Base-by-base conservation (phyloP, 768 basidiomycete species). In the Boletus sp. region DNA sequence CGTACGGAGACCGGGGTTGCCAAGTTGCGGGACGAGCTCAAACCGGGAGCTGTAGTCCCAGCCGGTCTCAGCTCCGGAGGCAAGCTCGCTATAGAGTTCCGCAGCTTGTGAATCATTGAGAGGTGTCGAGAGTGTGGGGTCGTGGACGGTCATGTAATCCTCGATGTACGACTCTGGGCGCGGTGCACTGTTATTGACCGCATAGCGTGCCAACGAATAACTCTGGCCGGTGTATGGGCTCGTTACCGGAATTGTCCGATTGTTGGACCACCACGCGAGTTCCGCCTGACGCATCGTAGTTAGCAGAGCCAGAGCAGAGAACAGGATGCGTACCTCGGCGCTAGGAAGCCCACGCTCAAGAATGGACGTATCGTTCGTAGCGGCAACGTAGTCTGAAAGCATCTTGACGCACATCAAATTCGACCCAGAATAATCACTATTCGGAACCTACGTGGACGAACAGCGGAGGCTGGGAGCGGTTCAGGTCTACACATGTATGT, bases 391-490 rank as follows among this genome's bases (percentile, higher is more conserved):
- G n/a, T 83, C 81, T n/a, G 81, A 77, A 27, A 98, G 75, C 93
- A 98, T 97, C 87, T 93, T 60, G 21, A 43, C 17, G 9, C 9
- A 37, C 15, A 9, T 64, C 27, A 40, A 30, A 33, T 5, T 21
- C 7, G 8, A 38, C 33, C 8, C 29, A 14, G 33, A n/a, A 21
- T 4, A 5, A 40, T 3, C 1, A 25, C 11, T 4, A 17, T 30
- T 30, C 5, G 13, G 5, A 44, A 64, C 78, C 51, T 54, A 88
- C 89, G 63, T 85, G 85, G 51, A 89, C 83, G 73, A 96, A 96
- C 30, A 96, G 65, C 5, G 94, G 94, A 14, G 93, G 93, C 64
- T 96, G 93, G n/a, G 92, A 95, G 53, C 95, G 83, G 63, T 95
- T 80, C 58, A 96, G 70, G 71, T 96, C 87, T 89, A 41, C 23